These are phyloP conservation scores for Ettlia oleoabundans DNA, from an alignment of 139 green algal genomes.

Conservation along the genomic window DNA sequence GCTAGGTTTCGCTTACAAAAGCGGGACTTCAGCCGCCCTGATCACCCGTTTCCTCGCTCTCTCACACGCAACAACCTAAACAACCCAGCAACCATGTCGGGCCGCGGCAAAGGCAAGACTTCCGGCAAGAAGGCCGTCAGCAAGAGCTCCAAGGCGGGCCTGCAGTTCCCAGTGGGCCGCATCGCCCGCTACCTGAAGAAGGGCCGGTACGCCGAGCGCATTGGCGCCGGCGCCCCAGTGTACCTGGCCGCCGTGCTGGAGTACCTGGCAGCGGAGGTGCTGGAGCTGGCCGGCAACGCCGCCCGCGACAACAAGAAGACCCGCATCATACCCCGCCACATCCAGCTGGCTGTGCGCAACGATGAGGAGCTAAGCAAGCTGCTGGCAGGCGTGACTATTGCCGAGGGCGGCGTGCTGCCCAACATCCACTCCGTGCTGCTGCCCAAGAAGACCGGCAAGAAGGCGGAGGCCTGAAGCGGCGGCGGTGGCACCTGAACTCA, in stretches of 20 bases:
- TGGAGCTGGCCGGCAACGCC: slow-evolving; percentile 63
- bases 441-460: slow-evolving; percentile 87
- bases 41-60: no score
- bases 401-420: slow-evolving; percentile 83
- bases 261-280: slow-evolving; percentile 84
- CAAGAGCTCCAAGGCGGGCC: slow-evolving; percentile 85
- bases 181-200: slow-evolving; percentile 89
- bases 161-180: slow-evolving; percentile 90
- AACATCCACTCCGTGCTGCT: slow-evolving; percentile 91
- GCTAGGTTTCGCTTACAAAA: no score
- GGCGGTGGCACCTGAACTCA: no score
- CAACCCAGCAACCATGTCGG: slow-evolving; percentile 50
- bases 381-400: slow-evolving; percentile 81
- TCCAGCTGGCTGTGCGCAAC: slow-evolving; percentile 93
- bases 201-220: slow-evolving; percentile 76
- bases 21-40: no score
- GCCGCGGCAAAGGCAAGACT: slow-evolving; percentile 74
- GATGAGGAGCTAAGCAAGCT: slow-evolving; percentile 97
- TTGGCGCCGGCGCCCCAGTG: slow-evolving; percentile 58
- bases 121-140: slow-evolving; percentile 82
- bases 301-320: slow-evolving; percentile 96
- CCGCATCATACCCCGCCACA: slow-evolving; percentile 88
- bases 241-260: slow-evolving; percentile 84
- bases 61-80: no score
- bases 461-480: slow-evolving; percentile 45